These are phyloP conservation scores for Penicillium soppii DNA, from an alignment of 495 filamentous ascomycete species.

Conservation along the genomic window DNA sequence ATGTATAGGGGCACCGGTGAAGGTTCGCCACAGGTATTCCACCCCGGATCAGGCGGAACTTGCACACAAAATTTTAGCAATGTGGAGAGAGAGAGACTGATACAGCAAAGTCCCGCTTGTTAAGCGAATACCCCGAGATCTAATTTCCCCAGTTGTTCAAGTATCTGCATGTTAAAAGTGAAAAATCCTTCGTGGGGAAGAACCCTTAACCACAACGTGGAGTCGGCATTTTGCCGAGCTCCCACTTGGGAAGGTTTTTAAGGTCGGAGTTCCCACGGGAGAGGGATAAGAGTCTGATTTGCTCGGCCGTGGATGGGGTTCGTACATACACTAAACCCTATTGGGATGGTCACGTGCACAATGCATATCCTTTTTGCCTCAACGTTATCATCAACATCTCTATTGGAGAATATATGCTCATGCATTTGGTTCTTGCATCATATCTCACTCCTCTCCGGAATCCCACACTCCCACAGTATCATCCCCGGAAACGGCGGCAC, in stretches of 20 bases:
- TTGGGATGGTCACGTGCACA: background rate
- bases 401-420: background rate
- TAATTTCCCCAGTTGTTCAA: slow-evolving; percentile 3
- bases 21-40: slow-evolving; percentile 5
- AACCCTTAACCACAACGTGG: slow-evolving; percentile 23
- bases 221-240: slow-evolving; percentile 16
- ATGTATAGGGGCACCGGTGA: slow-evolving; percentile 9
- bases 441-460: background rate
- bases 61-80: background rate
- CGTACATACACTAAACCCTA: background rate
- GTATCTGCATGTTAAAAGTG: background rate
- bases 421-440: background rate
- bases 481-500: background rate
- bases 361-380: background rate
- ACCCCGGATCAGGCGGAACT: slow-evolving; percentile 15
- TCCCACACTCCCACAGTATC: background rate
- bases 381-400: background rate
- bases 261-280: background rate
- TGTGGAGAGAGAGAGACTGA: background rate
- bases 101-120: slow-evolving; percentile 6
- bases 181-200: slow-evolving; percentile 10
- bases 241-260: background rate
- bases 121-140: slow-evolving; percentile 8
- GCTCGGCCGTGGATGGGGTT: background rate
- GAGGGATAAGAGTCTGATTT: slow-evolving; percentile 4